Percentiles rank a stretch among this genome's conserved stretches.
Conservation (phyloP, 495 filamentous ascomycete species). For the Oleoguttula mirabilis region DNA sequence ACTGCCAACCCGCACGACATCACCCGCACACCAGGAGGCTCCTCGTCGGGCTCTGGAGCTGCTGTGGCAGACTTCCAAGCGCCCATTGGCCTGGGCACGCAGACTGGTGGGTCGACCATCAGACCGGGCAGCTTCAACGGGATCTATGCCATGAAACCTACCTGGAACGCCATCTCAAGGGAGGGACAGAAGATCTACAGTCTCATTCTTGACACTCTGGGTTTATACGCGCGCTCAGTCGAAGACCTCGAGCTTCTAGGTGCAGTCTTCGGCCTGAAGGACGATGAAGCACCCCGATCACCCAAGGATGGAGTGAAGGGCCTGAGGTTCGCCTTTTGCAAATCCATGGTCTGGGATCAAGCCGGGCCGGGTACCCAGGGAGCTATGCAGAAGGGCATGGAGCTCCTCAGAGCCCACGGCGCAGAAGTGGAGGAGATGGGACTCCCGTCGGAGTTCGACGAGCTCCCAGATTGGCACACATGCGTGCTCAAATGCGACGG, state of each 20-base stretch:
- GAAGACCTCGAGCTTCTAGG: constrained; percentile 40
- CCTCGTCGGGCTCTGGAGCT: constrained; percentile 41
- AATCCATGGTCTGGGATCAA: constrained; percentile 36
- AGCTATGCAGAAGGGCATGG: constrained; percentile 33
- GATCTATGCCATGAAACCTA: constrained; percentile 45
- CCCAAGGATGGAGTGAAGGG: constrained; percentile 30
- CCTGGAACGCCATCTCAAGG: constrained; percentile 42
- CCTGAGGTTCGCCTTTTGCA: constrained; percentile 37
- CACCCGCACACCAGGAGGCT: constrained; percentile 40
- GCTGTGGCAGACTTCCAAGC: constrained; percentile 41
- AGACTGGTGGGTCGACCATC: constrained; percentile 37
- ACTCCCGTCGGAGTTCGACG: constrained; percentile 35
- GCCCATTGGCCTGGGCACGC: constrained; percentile 37
- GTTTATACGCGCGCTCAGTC: constrained; percentile 38
- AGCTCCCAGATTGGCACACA: constrained; percentile 33
- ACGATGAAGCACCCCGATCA: constrained; percentile 29
- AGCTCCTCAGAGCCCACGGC: constrained; percentile 32
- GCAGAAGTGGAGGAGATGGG: constrained; percentile 38
- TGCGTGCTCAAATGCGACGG: constrained; percentile 34
- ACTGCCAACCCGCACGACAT: constrained; percentile 39
- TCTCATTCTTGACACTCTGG: constrained; percentile 41
- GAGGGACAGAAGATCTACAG: constrained; percentile 41
- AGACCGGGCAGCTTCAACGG: constrained; percentile 45
- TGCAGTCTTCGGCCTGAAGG: constrained; percentile 36
- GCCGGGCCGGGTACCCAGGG: constrained; percentile 35